Conservation (phyloP, 2,329 filamentous ascomycete genomes). For the Ilyonectria sp. region DNA sequence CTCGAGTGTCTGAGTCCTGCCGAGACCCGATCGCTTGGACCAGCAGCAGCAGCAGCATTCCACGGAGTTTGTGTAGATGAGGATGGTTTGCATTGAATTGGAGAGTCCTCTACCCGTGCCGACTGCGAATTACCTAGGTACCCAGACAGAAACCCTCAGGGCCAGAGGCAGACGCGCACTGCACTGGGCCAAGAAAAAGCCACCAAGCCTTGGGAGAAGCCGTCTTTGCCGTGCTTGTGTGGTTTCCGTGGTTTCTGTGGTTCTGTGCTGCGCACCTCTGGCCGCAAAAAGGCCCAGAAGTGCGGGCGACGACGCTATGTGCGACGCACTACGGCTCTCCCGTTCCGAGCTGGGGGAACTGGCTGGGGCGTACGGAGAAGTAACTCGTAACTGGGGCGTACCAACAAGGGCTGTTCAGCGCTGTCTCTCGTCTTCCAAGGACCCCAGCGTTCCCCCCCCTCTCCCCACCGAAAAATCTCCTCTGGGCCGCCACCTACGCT, state of each 20-base stretch:
- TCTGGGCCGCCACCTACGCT: conserved; percentile 30
- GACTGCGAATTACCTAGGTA: neutral
- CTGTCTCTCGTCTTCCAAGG: too few species aligned
- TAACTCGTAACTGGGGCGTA: neutral
- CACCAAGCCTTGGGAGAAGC: conserved; percentile 38
- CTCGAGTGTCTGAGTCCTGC: neutral
- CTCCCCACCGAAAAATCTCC: conserved; percentile 42
- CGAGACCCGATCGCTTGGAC: neutral
- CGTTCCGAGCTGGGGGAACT: conserved; percentile 40
- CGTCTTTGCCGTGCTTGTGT: conserved; percentile 45
- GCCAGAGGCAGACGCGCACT: neutral
- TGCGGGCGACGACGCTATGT: conserved; percentile 29
- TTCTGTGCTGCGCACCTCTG: neutral
- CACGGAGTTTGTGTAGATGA: too few species aligned
- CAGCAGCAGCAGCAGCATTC: too few species aligned
- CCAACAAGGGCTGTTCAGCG: neutral
- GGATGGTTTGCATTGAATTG: too few species aligned
- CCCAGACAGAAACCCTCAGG: neutral
- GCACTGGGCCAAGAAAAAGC: conserved; percentile 19
- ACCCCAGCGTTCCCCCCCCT: neutral
- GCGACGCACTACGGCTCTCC: conserved; percentile 43
- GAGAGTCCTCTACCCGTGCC: neutral
- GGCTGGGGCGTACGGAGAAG: neutral
- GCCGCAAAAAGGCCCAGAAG: neutral
- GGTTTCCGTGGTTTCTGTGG: neutral